Percentiles rank a stretch among this genome's conserved stretches.
Conservation (phyloP, 2,329 filamentous ascomycete genomes). For the Parasarocladium wereldwijsianum region DNA sequence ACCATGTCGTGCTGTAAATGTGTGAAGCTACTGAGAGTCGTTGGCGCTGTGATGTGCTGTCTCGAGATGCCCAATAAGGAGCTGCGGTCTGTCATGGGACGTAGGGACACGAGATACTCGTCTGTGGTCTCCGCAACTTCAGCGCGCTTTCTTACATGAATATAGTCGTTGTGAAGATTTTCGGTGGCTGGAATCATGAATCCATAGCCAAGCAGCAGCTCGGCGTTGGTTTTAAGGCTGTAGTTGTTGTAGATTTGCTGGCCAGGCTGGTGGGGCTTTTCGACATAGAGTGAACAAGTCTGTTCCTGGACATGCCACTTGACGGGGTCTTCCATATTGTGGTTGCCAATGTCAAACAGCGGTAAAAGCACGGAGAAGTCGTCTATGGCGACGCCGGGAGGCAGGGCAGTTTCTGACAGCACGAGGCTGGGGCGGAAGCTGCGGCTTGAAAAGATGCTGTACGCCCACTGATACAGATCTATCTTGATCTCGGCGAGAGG, state of each 20-base stretch:
- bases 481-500: slow-evolving; percentile 4
- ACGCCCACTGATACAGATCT: slow-evolving; percentile 46
- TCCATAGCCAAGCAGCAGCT: slow-evolving; percentile 49
- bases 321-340: slow-evolving; percentile 44
- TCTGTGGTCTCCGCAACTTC: slow-evolving; percentile 10
- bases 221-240: slow-evolving; percentile 58
- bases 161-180: slow-evolving; percentile 42
- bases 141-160: slow-evolving; percentile 36
- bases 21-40: slow-evolving; percentile 23
- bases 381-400: slow-evolving; percentile 24
- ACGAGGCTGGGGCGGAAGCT: slow-evolving; percentile 50
- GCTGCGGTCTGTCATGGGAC: slow-evolving; percentile 29
- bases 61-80: slow-evolving; percentile 30
- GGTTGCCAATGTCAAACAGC: slow-evolving; percentile 58
- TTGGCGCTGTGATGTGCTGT: slow-evolving; percentile 16
- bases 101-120: slow-evolving; percentile 38
- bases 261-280: slow-evolving; percentile 30
- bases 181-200: slow-evolving; percentile 37
- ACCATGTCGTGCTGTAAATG: slow-evolving; percentile 39
- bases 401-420: slow-evolving; percentile 22
- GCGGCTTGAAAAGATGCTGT: slow-evolving; percentile 48
- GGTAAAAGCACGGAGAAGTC: slow-evolving; percentile 57
- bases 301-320: slow-evolving; percentile 39
- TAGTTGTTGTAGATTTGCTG: slow-evolving; percentile 57
- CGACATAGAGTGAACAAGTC: slow-evolving; percentile 27